Conservation (phyloP, 768 basidiomycete genomes). For the Ramaria sp. region DNA sequence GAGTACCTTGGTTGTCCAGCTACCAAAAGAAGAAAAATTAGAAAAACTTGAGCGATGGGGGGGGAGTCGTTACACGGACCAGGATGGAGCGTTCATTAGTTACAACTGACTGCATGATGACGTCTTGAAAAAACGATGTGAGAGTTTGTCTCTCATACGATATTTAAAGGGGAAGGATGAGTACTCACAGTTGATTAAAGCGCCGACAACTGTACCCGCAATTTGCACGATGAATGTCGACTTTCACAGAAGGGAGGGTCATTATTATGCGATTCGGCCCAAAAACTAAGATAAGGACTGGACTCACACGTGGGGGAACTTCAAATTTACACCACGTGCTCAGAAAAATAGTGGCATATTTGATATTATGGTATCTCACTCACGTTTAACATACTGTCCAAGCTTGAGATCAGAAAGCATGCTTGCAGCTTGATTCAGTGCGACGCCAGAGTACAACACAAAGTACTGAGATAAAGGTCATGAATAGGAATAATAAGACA, state of each 20-base stretch:
- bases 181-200: slow-evolving; percentile 2
- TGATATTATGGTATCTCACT: background rate
- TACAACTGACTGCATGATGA: too few species aligned
- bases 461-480: slow-evolving; percentile 2
- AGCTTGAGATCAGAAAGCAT: slow-evolving; percentile 8
- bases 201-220: slow-evolving; percentile 4
- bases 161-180: too few species aligned
- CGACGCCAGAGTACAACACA: background rate
- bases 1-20: too few species aligned
- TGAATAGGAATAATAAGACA: background rate
- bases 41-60: too few species aligned
- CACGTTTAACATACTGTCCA: slow-evolving; percentile 7
- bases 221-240: slow-evolving; percentile 7
- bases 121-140: background rate
- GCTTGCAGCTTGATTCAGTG: background rate
- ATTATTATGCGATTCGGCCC: too few species aligned
- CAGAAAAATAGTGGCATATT: background rate
- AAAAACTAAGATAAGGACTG: background rate
- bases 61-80: too few species aligned
- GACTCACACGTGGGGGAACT: slow-evolving; percentile 8
- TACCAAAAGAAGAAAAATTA: too few species aligned
- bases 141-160: too few species aligned
- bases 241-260: too few species aligned
- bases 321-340: background rate
- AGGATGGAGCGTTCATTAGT: too few species aligned